Conservation (phyloP, 768 basidiomycete species). For the Suillus sp. region DNA sequence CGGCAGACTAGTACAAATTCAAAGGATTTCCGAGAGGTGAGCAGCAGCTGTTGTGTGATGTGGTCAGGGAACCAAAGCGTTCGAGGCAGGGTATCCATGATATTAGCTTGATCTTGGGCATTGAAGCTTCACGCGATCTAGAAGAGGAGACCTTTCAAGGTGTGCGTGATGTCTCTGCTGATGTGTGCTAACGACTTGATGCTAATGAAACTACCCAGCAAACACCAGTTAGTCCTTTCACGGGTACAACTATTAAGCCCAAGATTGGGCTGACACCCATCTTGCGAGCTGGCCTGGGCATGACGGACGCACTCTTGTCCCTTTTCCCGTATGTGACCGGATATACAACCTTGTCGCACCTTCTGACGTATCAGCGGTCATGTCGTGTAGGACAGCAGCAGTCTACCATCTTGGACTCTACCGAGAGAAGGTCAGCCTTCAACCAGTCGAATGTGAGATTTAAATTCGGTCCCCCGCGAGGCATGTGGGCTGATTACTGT, state of each 20-base stretch:
- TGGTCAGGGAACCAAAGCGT: conserved; percentile 7
- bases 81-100: conserved; percentile 65
- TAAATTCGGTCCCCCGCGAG: background rate
- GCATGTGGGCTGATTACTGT: background rate
- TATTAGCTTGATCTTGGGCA: conserved; percentile 77
- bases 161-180: conserved; percentile 42
- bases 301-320: conserved; percentile 85
- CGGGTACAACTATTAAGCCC: conserved; percentile 72
- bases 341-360: conserved; percentile 9
- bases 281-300: conserved; percentile 89
- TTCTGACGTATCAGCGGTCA: conserved; percentile 7
- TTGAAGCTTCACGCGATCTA: conserved; percentile 76
- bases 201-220: conserved; percentile 41
- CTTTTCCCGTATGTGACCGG: conserved; percentile 72
- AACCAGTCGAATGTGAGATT: conserved; percentile 86
- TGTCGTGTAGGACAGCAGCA: conserved; percentile 57
- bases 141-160: conserved; percentile 64
- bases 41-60: conserved; percentile 11
- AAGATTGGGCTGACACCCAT: conserved; percentile 88
- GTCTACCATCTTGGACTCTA: conserved; percentile 92
- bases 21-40: conserved; percentile 81
- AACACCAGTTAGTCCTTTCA: conserved; percentile 81
- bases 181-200: conserved; percentile 11
- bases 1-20: conserved; percentile 59
- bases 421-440: conserved; percentile 82